These are phyloP conservation scores for Fusarium nurragi DNA, from an alignment of 2,329 filamentous ascomycete genomes.

Conservation along the genomic window DNA sequence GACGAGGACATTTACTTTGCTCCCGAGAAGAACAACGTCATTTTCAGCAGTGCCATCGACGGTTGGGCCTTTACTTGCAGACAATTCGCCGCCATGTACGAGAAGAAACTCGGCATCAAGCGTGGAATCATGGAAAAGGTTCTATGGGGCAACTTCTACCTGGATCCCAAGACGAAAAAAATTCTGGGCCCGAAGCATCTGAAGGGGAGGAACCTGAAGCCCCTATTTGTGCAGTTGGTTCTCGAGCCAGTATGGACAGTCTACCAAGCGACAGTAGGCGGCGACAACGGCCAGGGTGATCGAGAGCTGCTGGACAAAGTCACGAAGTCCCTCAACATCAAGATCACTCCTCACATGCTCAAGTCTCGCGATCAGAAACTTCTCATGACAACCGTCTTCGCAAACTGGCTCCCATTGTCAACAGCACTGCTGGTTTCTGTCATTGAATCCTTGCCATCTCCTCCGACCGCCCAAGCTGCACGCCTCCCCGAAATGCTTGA, in stretches of 20 bases:
- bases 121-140: slow-evolving; percentile 88
- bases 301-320: slow-evolving; percentile 88
- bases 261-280: slow-evolving; percentile 88
- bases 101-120: slow-evolving; percentile 97
- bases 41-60: slow-evolving; percentile 96
- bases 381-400: slow-evolving; percentile 86
- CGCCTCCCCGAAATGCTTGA: slow-evolving; percentile 83
- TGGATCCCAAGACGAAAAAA: slow-evolving; percentile 97
- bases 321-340: slow-evolving; percentile 87
- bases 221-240: slow-evolving; percentile 97
- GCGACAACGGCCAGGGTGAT: slow-evolving; percentile 84
- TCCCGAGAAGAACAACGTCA: slow-evolving; percentile 98
- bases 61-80: slow-evolving; percentile 99
- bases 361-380: slow-evolving; percentile 85
- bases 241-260: slow-evolving; percentile 96
- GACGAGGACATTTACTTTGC: slow-evolving; percentile 99
- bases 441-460: slow-evolving; percentile 90
- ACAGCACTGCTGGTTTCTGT: slow-evolving; percentile 93
- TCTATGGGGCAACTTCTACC: slow-evolving; percentile 94
- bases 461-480: slow-evolving; percentile 79
- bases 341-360: slow-evolving; percentile 82
- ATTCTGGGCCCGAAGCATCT: slow-evolving; percentile 90
- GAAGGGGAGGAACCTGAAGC: slow-evolving; percentile 90
- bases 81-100: slow-evolving; percentile 92
- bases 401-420: slow-evolving; percentile 90